Conservation (phyloP, 176 grass and related monocot species). For the Musa beccarii region DNA sequence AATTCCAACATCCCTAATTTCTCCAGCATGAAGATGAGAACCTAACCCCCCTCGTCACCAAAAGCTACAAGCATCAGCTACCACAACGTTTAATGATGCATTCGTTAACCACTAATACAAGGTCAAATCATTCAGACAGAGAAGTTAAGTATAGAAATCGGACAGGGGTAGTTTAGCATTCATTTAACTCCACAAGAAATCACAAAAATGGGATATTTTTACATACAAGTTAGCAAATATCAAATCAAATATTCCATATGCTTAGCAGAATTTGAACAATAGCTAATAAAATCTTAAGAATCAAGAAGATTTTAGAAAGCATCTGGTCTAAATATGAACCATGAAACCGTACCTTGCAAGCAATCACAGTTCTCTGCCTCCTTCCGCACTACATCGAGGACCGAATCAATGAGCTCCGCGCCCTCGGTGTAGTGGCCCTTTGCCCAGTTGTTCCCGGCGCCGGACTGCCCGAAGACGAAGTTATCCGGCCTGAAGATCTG, state of each 20-base stretch:
- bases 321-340: not conserved
- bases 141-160: not conserved
- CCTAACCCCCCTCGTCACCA: no score
- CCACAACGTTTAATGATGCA: no score
- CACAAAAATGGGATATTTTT: not conserved
- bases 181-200: not conserved
- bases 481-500: constrained; percentile 7
- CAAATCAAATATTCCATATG: not conserved
- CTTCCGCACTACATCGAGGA: constrained; percentile 9
- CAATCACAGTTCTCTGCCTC: constrained; percentile 9
- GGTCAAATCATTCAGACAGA: not conserved
- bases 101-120: not conserved
- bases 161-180: not conserved
- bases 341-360: not conserved
- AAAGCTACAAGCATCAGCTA: no score
- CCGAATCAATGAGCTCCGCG: not conserved
- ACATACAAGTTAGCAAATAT: not conserved
- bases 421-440: constrained; percentile 9
- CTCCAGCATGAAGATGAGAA: no score
- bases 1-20: no score
- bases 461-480: constrained; percentile 11
- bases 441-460: constrained; percentile 3
- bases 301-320: not conserved
- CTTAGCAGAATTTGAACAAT: not conserved
- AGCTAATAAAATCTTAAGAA: not conserved